Base-by-base conservation (phyloP, 768 basidiomycete genomes). In the Tricholomella constricta region DNA sequence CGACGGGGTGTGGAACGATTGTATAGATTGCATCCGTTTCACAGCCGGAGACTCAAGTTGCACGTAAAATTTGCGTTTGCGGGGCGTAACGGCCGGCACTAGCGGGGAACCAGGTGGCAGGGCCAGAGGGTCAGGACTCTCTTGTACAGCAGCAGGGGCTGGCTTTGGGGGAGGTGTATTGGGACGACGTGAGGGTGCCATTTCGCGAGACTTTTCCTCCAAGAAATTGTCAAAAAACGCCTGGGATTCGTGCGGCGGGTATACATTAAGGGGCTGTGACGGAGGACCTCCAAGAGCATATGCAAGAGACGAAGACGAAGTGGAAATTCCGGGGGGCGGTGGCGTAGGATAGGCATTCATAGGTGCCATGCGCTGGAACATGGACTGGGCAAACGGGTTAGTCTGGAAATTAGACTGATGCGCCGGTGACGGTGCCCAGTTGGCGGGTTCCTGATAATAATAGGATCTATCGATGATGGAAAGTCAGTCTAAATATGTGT, bases 281-380 rank as follows among this genome's bases (percentile, higher is more conserved):
- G 62, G 66, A 2, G 68, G 66, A 25, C 62, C 68, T 5, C 86
- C 88, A 20, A 92, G 78, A 3, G 90, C 90, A 65, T 77, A 78
- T 4, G 89, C 89, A 51, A 90, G 80, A 11, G 89, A 91, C 14
- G 89, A 91, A 1, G 88, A 87, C 1, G 78, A 81, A n/a, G 78
- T 73, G 32, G 72, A 79, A 35, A 88, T 82, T 11, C 78, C 78
- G 1, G 86, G 85, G 15, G 82, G 83, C 1, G 88, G 85, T 20
- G 85, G 86, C 2, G 88, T 88, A 2, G 88, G 88, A 69, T 91
- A 91, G 2, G 82, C 78, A 3, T 77, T 73, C 15, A 76, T 76
- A n/a, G 88, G 84, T 3, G 76, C 68, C 27, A 81, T 78, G 12
- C 81, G 80, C 51, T 86, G 86, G 48, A 89, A 77, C 20, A 91